These are phyloP conservation scores for Acanthamoeba castellanii DNA, from an alignment of 208 protist genomes.

Conservation along the genomic window DNA sequence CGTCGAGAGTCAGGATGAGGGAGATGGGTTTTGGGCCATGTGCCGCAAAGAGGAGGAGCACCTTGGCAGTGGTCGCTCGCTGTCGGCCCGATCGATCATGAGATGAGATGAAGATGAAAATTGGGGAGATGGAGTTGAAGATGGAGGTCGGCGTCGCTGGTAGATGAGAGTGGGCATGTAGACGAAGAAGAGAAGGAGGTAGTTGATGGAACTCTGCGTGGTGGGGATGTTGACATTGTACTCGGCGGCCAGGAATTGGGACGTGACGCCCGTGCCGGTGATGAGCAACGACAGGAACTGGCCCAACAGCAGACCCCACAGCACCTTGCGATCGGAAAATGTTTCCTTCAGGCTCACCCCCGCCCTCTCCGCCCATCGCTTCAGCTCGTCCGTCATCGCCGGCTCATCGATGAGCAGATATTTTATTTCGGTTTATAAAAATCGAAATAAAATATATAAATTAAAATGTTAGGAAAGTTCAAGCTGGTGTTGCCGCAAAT, in stretches of 20 bases:
- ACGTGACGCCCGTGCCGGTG: constrained; percentile 92
- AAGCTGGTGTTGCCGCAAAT: background rate
- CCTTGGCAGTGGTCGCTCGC: background rate
- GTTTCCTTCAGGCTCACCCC: background rate
- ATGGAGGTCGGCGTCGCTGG: constrained; percentile 85
- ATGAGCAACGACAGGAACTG: constrained; percentile 92
- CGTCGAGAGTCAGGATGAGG: constrained; percentile 82
- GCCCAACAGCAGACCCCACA: constrained; percentile 84
- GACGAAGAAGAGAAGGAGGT: constrained; percentile 76
- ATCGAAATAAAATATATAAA: background rate
- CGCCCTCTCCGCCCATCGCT: background rate
- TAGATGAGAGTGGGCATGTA: constrained; percentile 71
- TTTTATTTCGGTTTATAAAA: background rate
- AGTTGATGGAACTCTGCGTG: constrained; percentile 87
- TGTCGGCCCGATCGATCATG: background rate
- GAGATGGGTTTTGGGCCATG: too few relatives aligned
- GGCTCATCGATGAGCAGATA: background rate
- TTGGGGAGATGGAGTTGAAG: constrained; percentile 28
- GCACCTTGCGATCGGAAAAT: background rate
- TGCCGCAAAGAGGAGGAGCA: background rate
- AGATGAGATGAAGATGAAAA: background rate
- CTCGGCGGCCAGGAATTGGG: constrained; percentile 89
- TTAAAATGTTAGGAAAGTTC: background rate
- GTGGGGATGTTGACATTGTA: constrained; percentile 93
- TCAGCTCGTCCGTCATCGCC: background rate